A percentile compares a stretch with the other conserved stretches of the same genome.
These are phyloP conservation scores for Nemophila menziesii DNA, from an alignment of 257 asterid species.

Conservation along the genomic window DNA sequence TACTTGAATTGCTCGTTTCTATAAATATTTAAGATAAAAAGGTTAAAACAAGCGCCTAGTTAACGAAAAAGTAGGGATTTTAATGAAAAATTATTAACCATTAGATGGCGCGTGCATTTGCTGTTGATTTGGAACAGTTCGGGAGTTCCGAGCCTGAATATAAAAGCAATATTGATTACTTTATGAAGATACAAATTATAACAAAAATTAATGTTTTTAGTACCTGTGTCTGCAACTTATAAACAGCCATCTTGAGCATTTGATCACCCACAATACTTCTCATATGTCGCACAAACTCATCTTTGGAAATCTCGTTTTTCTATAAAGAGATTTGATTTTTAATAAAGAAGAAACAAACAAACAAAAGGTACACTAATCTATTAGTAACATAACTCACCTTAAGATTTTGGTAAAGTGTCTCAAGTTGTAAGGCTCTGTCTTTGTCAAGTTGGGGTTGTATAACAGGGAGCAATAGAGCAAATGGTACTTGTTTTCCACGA, in stretches of 20 bases:
- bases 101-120: conserved; percentile 33
- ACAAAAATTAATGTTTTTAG: background rate
- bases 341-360: too few relatives aligned
- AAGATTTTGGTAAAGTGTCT: conserved; percentile 51
- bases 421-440: conserved; percentile 83
- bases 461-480: conserved; percentile 81
- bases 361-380: conserved; percentile 7
- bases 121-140: too few relatives aligned
- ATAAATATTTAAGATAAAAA: conserved; percentile 21
- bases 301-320: conserved; percentile 85
- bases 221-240: conserved; percentile 71
- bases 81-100: conserved; percentile 30
- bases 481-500: conserved; percentile 81
- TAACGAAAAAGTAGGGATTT: background rate
- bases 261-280: conserved; percentile 86
- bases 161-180: background rate
- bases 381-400: conserved; percentile 39
- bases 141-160: conserved; percentile 47
- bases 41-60: conserved; percentile 12
- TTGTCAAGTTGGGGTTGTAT: conserved; percentile 83
- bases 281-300: conserved; percentile 69
- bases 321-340: conserved; percentile 22
- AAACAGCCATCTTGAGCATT: conserved; percentile 88
- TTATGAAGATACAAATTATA: conserved; percentile 4
- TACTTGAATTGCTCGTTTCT: conserved; percentile 35